phyloP scores from a whole-genome alignment of 1,139 yeast genomes.

The Geotrichum carabidarum region DNA sequence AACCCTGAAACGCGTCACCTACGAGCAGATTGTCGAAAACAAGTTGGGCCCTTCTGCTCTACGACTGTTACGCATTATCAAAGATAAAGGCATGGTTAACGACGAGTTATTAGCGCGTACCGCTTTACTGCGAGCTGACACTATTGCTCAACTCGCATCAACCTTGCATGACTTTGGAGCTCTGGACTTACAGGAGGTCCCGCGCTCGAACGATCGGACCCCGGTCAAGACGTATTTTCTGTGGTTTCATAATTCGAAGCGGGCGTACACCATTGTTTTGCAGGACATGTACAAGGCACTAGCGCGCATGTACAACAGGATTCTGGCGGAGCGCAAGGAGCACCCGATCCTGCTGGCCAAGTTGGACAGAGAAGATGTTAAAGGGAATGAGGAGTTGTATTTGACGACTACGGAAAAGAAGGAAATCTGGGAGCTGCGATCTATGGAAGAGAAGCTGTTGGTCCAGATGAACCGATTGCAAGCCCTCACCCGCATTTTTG shows the following conservation, averaged over 20 bases:
- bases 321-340: constrained; percentile 54
- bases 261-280: constrained; percentile 47
- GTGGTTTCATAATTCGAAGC: constrained; percentile 62
- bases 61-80: constrained; percentile 63
- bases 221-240: constrained; percentile 83
- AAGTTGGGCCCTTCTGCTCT: constrained; percentile 47
- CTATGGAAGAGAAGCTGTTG: constrained; percentile 35
- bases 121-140: constrained; percentile 71
- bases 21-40: constrained; percentile 54
- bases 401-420: constrained; percentile 69
- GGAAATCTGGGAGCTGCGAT: constrained; percentile 53
- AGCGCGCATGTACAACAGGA: constrained; percentile 56
- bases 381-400: constrained; percentile 71
- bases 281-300: constrained; percentile 62
- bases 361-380: constrained; percentile 84
- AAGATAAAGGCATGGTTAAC: constrained; percentile 65
- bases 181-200: constrained; percentile 72
- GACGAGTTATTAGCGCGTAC: constrained; percentile 76
- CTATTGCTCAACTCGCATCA: constrained; percentile 51
- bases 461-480: constrained; percentile 37
- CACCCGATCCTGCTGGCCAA: constrained; percentile 69
- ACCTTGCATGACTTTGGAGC: constrained; percentile 39
- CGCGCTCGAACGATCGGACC: constrained; percentile 85
- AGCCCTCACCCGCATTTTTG: constrained; percentile 38
- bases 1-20: constrained; percentile 49